These are phyloP conservation scores for Nemania sp. DNA, from an alignment of 2,329 filamentous ascomycete species.

Conservation along the genomic window DNA sequence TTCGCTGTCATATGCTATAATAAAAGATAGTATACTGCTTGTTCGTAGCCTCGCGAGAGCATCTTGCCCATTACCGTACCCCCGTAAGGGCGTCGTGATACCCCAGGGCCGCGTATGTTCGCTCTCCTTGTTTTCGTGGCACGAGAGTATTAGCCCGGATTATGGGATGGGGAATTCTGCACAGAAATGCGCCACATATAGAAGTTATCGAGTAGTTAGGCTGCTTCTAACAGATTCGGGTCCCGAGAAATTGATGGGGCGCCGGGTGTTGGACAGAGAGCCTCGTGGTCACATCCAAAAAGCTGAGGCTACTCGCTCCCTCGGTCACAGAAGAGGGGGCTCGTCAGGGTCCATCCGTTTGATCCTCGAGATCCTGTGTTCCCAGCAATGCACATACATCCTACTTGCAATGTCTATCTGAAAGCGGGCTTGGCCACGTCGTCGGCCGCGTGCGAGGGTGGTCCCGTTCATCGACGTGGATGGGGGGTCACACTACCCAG, in stretches of 20 bases:
- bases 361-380: neutral
- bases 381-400: neutral
- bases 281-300: neutral
- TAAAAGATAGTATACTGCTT: too few species aligned
- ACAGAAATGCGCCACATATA: neutral
- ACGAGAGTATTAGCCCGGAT: neutral
- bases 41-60: too few species aligned
- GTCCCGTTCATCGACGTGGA: too few species aligned
- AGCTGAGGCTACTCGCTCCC: too few species aligned
- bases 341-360: neutral
- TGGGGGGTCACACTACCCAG: neutral
- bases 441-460: neutral
- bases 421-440: neutral
- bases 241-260: slow-evolving; percentile 6
- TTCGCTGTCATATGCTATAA: too few species aligned
- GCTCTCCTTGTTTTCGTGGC: neutral
- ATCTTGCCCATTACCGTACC: too few species aligned
- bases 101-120: too few species aligned
- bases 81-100: too few species aligned
- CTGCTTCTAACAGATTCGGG: slow-evolving; percentile 7
- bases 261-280: neutral
- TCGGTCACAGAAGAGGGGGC: neutral
- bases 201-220: neutral
- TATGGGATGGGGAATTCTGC: neutral
- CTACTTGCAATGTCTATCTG: neutral